A percentile compares a stretch with the other conserved stretches of the same genome.
Evolutionary conservation across 1,139 yeast species (phyloP).

Genomic region (Arxiozyma slooffiae): DNA sequence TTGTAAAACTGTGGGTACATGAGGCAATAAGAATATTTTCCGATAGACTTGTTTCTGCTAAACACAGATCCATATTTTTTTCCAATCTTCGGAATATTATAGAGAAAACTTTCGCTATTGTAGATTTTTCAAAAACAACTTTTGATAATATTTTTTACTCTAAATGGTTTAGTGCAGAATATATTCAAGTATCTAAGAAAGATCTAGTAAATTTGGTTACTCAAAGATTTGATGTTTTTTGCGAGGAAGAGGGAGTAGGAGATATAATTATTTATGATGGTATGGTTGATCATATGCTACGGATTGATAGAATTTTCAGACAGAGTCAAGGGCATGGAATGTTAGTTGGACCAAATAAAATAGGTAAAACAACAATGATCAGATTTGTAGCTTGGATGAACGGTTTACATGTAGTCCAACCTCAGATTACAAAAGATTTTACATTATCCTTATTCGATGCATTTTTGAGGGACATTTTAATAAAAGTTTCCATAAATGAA

Average conservation of each 20-base stretch:
- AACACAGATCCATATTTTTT: constrained; percentile 47
- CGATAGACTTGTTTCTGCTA: constrained; percentile 50
- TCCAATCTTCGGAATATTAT: constrained; percentile 37
- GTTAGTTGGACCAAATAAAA: constrained; percentile 73
- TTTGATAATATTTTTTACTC: constrained; percentile 51
- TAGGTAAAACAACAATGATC: constrained; percentile 71
- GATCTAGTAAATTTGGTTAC: constrained; percentile 47
- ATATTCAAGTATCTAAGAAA: constrained; percentile 44
- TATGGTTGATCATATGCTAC: constrained; percentile 60
- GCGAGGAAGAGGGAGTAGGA: constrained; percentile 65
- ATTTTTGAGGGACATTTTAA: constrained; percentile 47
- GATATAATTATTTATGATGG: constrained; percentile 60
- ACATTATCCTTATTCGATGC: constrained; percentile 57
- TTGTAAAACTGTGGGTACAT: constrained; percentile 68
- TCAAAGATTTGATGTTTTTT: constrained; percentile 60
- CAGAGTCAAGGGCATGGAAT: constrained; percentile 90
- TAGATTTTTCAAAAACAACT: constrained; percentile 34
- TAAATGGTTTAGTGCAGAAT: constrained; percentile 62
- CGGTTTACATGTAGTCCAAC: constrained; percentile 55
- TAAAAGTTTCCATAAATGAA: constrained; percentile 43
- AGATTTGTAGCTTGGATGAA: constrained; percentile 89
- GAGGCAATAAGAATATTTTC: constrained; percentile 71
- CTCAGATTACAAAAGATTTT: constrained; percentile 49
- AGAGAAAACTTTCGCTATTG: constrained; percentile 38
- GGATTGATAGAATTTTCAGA: constrained; percentile 73